These are phyloP conservation scores for Alternaria burnsii DNA, from an alignment of 2,329 filamentous ascomycete genomes.

Conservation along the genomic window DNA sequence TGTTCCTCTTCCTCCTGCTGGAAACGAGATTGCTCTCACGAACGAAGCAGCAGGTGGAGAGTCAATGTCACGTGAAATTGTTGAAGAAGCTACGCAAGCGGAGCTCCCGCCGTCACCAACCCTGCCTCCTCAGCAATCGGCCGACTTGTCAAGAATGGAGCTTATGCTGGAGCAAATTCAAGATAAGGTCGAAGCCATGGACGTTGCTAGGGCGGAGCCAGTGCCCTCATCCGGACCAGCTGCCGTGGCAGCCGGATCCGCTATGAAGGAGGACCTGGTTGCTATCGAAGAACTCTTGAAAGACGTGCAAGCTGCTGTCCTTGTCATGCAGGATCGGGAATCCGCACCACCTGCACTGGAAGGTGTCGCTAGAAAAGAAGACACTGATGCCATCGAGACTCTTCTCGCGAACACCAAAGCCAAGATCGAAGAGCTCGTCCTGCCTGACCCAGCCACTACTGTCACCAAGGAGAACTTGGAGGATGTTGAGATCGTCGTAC, in stretches of 20 bases:
- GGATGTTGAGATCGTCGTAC: conserved; percentile 71
- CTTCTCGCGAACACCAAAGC: conserved; percentile 89
- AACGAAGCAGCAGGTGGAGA: conserved; percentile 54
- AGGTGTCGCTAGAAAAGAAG: conserved; percentile 75
- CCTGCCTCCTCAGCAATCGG: not conserved
- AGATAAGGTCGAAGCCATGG: conserved; percentile 83
- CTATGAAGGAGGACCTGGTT: conserved; percentile 62
- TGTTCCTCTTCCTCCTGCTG: conserved; percentile 49
- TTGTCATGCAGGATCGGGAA: conserved; percentile 42
- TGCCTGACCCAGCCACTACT: conserved; percentile 71
- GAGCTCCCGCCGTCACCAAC: conserved; percentile 53
- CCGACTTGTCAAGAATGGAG: conserved; percentile 85
- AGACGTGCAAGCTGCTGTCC: conserved; percentile 67
- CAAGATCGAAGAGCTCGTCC: conserved; percentile 79
- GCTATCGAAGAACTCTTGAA: conserved; percentile 57
- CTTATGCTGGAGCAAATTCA: conserved; percentile 81
- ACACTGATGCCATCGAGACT: conserved; percentile 89
- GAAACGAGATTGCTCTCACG: conserved; percentile 60
- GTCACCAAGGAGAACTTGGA: conserved; percentile 70
- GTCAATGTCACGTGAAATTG: conserved; percentile 53
- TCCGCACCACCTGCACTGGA: conserved; percentile 44
- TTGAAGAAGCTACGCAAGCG: conserved; percentile 52
- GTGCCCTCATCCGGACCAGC: conserved; percentile 47
- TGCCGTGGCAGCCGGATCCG: conserved; percentile 48
- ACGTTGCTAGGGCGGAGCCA: conserved; percentile 60